phyloP scores from a whole-genome alignment of 805 yeast genomes.

The Schwanniomyces yamadae region DNA sequence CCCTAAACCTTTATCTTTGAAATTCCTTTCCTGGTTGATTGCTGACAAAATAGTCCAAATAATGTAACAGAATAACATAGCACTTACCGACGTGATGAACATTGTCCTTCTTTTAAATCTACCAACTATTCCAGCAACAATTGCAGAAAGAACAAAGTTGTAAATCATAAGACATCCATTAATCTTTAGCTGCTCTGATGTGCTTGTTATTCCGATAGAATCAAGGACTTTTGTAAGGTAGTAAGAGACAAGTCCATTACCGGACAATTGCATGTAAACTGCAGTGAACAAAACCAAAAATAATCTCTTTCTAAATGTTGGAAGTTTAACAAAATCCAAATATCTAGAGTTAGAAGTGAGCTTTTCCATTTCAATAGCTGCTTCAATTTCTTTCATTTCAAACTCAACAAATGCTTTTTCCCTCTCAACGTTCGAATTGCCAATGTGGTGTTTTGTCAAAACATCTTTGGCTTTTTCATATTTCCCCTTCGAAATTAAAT shows the following conservation, averaged over 20 bases:
- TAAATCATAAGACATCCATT: constrained; percentile 3
- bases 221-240: constrained; percentile 14
- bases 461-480: constrained; percentile 26
- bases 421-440: constrained; percentile 20
- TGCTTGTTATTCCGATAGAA: constrained; percentile 15
- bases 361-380: constrained; percentile 6
- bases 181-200: constrained; percentile 2
- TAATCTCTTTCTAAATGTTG: neutral
- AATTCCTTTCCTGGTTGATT: constrained; percentile 17
- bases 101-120: constrained; percentile 1
- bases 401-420: constrained; percentile 1
- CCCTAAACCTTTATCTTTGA: constrained; percentile 12
- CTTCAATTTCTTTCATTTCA: constrained; percentile 21
- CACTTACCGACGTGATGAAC: neutral
- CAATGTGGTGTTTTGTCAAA: constrained; percentile 28
- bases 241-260: constrained; percentile 45
- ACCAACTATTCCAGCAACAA: neutral
- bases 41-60: constrained; percentile 28
- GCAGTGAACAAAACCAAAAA: constrained; percentile 21
- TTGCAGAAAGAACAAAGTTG: constrained; percentile 1
- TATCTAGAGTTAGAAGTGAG: neutral
- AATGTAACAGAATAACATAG: constrained; percentile 23
- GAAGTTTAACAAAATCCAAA: constrained; percentile 1
- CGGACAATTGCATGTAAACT: constrained; percentile 43
- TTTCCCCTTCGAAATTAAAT: constrained; percentile 33